phyloP scores from a whole-genome alignment of 75 land plant genomes.

The Pinus tabuliformis region DNA sequence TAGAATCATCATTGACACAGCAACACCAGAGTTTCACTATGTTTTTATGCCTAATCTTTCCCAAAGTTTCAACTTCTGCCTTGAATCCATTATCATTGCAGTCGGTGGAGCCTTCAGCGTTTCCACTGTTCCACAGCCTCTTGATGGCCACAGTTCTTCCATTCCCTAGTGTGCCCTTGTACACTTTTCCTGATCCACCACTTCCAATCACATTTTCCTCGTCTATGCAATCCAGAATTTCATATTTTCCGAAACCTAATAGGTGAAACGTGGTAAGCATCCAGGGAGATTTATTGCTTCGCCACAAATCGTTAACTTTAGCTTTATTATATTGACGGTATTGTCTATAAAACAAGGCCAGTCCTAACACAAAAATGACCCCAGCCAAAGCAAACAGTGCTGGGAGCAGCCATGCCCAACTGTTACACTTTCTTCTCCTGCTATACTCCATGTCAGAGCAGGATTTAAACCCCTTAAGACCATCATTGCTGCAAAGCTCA shows the following conservation, averaged over 20 bases:
- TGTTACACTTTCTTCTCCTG: background rate
- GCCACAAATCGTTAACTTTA: slow-evolving; percentile 17
- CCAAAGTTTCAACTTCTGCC: slow-evolving; percentile 79
- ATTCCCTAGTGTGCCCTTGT: slow-evolving; percentile 7
- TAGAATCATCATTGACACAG: slow-evolving; percentile 46
- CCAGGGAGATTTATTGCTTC: background rate
- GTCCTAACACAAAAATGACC: slow-evolving; percentile 37
- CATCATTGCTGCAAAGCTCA: slow-evolving; percentile 23
- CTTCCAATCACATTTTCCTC: slow-evolving; percentile 27
- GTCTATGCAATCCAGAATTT: slow-evolving; percentile 17
- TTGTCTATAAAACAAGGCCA: slow-evolving; percentile 35
- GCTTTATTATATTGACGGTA: slow-evolving; percentile 21
- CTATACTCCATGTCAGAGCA: background rate
- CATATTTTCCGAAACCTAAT: slow-evolving; percentile 17
- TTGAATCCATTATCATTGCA: slow-evolving; percentile 65
- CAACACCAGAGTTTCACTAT: slow-evolving; percentile 85
- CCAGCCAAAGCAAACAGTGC: slow-evolving; percentile 36
- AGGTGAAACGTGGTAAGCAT: background rate
- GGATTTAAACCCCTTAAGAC: background rate
- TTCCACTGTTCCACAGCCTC: slow-evolving; percentile 23
- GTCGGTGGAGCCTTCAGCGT: slow-evolving; percentile 29
- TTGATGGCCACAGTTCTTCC: slow-evolving; percentile 21
- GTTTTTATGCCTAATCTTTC: slow-evolving; percentile 82
- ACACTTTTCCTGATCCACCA: slow-evolving; percentile 25
- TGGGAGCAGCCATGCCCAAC: slow-evolving; percentile 24